Conservation (phyloP, 2,329 filamentous ascomycete genomes). For the Zarea fungicola region DNA sequence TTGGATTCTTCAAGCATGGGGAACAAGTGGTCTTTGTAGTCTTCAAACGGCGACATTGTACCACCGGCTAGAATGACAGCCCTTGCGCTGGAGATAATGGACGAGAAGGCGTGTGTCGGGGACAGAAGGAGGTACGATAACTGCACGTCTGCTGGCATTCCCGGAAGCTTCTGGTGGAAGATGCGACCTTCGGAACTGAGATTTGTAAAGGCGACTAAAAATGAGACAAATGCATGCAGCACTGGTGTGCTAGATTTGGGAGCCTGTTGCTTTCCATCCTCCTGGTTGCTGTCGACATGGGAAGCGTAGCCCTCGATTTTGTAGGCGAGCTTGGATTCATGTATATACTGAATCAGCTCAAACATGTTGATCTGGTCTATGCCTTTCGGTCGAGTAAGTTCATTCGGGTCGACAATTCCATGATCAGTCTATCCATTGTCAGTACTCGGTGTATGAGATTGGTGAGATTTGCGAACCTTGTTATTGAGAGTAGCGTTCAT, state of each 20-base stretch:
- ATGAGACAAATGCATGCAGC: constrained; percentile 50
- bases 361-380: constrained; percentile 94
- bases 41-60: constrained; percentile 95
- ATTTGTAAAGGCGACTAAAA: constrained; percentile 81
- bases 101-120: constrained; percentile 84
- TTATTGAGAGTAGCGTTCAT: constrained; percentile 49
- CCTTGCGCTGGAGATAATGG: constrained; percentile 76
- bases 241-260: constrained; percentile 38
- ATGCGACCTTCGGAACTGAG: constrained; percentile 66
- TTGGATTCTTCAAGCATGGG: constrained; percentile 60
- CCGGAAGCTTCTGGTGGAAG: constrained; percentile 51
- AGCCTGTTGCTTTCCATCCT: constrained; percentile 21
- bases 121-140: constrained; percentile 87
- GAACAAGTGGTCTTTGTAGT: constrained; percentile 83
- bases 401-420: constrained; percentile 64
- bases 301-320: constrained; percentile 88
- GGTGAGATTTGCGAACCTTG: constrained; percentile 35
- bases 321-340: constrained; percentile 85
- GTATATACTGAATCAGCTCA: constrained; percentile 80
- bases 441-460: neutral
- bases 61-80: constrained; percentile 89
- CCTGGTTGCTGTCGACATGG: constrained; percentile 49
- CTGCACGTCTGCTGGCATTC: constrained; percentile 42
- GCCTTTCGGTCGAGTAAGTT: constrained; percentile 74
- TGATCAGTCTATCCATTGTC: constrained; percentile 38